Base-by-base conservation (phyloP, 768 basidiomycete species). In the Hemileccinum impolitum region DNA sequence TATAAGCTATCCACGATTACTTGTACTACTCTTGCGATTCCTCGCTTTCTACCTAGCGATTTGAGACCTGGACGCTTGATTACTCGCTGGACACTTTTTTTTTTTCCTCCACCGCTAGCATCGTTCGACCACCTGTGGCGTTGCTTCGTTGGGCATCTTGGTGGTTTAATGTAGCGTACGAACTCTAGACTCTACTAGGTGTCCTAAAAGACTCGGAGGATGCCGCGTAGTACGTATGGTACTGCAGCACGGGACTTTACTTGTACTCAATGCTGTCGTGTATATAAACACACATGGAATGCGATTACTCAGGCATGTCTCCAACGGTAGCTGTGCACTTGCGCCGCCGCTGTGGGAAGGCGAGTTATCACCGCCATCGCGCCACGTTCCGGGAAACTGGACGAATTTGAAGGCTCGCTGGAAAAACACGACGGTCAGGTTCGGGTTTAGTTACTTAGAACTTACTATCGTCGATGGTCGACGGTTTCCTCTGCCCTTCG, bases 1-100 rank as follows among this genome's bases (percentile, higher is more conserved):
- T 56, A 58, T 63, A 67, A 58, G 48, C 57, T 62, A 70, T 50
- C 51, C 51, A 55, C 60, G 47, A 56, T 39, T 61, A 57, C 57
- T 52, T 54, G 45, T 48, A 37, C 19, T 30, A 30, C n/a, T n/a
- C 40, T 23, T 23, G 23, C 23, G 23, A 23, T 23, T 23, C 19
- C 42, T 32, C 23, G 43, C 45, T 43, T 18, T 42, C 41, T 23
- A 47, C 41, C 23, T 35, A 19, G 39, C 45, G 35, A 44, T 41
- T 47, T 36, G 47, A 42, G 42, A 23, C n/a, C 30, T 35, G 54
- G 53, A 60, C 61, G 17, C 17, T 39, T 48, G 52, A 42, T 31
- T n/a, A 19, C 32, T n/a, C 23, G 18, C 34, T 38, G 61, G 57
- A 62, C 57, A 10, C 17, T 61, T 18, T 17, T 23, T 23, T 39